Evolutionary conservation across 1,139 yeast species (phyloP).

Genomic region (Maudiozyma humilis): DNA sequence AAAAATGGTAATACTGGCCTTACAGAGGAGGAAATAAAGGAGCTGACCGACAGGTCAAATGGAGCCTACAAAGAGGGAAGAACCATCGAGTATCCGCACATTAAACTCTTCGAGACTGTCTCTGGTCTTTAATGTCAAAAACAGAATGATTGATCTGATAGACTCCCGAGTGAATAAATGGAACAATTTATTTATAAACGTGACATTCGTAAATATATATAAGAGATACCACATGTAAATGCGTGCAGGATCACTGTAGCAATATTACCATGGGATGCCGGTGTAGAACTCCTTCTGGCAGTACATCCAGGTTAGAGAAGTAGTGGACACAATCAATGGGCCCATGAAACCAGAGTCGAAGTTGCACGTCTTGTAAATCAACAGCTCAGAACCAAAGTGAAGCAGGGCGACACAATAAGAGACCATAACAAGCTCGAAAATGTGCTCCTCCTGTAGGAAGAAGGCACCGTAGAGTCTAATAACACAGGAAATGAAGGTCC

Average conservation of each 20-base stretch:
- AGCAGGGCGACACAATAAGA: conserved; percentile 77
- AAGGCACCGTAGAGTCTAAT: conserved; percentile 85
- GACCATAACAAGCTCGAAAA: conserved; percentile 71
- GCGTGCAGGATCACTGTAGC: no score
- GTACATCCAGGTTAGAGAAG: conserved; percentile 55
- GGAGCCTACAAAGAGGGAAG: conserved; percentile 36
- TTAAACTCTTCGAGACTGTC: conserved; percentile 28
- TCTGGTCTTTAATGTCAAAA: conserved; percentile 14
- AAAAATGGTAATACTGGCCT: conserved; percentile 14
- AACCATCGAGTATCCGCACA: conserved; percentile 22
- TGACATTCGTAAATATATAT: background rate
- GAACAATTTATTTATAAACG: background rate
- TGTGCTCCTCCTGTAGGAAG: conserved; percentile 55
- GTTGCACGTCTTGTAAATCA: conserved; percentile 66
- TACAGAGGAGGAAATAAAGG: conserved; percentile 40
- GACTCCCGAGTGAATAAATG: no score
- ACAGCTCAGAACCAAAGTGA: conserved; percentile 82
- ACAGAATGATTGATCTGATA: no score
- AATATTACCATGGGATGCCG: conserved; percentile 16
- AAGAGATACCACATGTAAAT: no score
- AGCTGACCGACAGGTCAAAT: conserved; percentile 46
- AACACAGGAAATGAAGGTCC: conserved; percentile 85
- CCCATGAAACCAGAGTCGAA: conserved; percentile 85
- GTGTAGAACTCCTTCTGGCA: conserved; percentile 48
- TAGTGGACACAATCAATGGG: conserved; percentile 63